Percentiles rank a stretch among this genome's conserved stretches.
These are phyloP conservation scores for Candida boidinii DNA, from an alignment of 805 yeast species.

Conservation along the genomic window DNA sequence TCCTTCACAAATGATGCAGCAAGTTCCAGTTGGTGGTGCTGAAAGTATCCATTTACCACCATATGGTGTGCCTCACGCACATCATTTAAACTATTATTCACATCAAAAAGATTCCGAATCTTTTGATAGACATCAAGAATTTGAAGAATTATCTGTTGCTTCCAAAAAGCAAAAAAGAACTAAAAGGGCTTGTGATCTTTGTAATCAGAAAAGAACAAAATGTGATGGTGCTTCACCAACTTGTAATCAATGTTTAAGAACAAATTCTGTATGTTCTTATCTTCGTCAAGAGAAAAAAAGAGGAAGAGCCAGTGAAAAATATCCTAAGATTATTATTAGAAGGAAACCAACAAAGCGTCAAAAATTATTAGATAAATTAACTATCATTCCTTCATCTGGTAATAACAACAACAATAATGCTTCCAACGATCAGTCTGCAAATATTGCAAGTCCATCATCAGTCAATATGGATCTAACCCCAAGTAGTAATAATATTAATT, in stretches of 20 bases:
- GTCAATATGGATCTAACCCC: too few species aligned
- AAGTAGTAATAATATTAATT: too few species aligned
- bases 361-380: background rate
- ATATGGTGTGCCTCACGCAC: too few species aligned
- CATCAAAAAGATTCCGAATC: too few species aligned
- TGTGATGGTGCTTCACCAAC: conserved; percentile 37
- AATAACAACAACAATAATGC: background rate
- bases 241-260: conserved; percentile 31
- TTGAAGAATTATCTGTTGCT: background rate
- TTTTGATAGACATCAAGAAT: background rate
- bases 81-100: too few species aligned
- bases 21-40: too few species aligned
- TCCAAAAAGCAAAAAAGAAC: conserved; percentile 11
- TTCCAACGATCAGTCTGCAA: background rate
- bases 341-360: conserved; percentile 16
- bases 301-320: conserved; percentile 36
- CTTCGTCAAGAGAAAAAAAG: conserved; percentile 34
- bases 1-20: background rate
- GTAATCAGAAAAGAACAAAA: conserved; percentile 37
- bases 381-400: background rate
- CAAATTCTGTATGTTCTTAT: conserved; percentile 29
- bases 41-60: too few species aligned
- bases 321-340: conserved; percentile 25
- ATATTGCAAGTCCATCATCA: background rate
- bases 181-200: conserved; percentile 37